These are phyloP conservation scores for Psophocarpus tetragonolobus DNA, from an alignment of 306 rosid species.

Conservation along the genomic window DNA sequence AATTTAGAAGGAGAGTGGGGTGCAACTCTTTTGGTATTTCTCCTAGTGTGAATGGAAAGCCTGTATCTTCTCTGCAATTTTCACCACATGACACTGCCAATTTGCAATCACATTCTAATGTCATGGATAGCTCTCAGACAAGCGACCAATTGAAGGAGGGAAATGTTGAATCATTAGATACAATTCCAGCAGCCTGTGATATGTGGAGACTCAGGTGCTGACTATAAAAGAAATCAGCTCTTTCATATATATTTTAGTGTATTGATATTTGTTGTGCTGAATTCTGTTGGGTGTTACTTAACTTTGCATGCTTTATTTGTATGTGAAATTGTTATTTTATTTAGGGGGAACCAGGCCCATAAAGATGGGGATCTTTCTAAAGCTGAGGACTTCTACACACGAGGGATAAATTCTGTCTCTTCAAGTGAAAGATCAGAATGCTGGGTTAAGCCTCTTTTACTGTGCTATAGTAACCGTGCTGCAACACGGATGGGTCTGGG, in stretches of 20 bases:
- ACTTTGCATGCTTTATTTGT: constrained; percentile 21
- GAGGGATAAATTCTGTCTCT: constrained; percentile 72
- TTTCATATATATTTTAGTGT: not conserved
- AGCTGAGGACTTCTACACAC: constrained; percentile 86
- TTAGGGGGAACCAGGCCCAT: constrained; percentile 86
- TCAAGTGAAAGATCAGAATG: constrained; percentile 62
- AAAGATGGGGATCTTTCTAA: constrained; percentile 66
- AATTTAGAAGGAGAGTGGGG: constrained; percentile 54
- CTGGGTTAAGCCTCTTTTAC: constrained; percentile 63
- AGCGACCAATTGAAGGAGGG: constrained; percentile 45
- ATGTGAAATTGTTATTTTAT: constrained; percentile 30
- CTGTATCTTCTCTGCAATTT: constrained; percentile 52
- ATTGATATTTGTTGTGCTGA: constrained; percentile 28
- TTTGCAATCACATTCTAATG: constrained; percentile 41
- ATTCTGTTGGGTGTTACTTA: constrained; percentile 20
- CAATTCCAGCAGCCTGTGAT: constrained; percentile 65
- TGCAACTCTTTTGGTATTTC: constrained; percentile 42
- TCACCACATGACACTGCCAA: constrained; percentile 37
- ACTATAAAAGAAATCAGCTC: constrained; percentile 5
- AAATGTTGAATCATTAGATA: constrained; percentile 34
- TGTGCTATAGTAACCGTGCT: constrained; percentile 92
- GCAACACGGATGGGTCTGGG: constrained; percentile 76
- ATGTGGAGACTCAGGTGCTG: constrained; percentile 81
- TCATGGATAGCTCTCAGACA: constrained; percentile 39
- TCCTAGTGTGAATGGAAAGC: constrained; percentile 50